Percentiles rank a stretch among this genome's conserved stretches.
phyloP scores from a whole-genome alignment of 176 grass and related monocot species.

The Dactylis glomerata region DNA sequence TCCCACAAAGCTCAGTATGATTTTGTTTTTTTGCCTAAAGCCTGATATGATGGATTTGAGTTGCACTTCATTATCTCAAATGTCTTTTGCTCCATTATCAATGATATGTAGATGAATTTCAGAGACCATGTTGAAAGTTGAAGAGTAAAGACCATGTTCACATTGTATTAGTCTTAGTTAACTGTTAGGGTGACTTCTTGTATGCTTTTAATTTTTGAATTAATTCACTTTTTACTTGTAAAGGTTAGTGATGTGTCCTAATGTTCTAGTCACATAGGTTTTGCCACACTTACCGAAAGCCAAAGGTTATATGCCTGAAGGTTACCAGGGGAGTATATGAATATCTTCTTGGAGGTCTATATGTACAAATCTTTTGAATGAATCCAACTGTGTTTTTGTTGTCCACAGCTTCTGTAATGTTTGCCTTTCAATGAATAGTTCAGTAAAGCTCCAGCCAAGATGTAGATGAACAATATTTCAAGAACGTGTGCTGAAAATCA shows the following conservation, averaged over 20 bases:
- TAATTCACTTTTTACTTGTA: background rate
- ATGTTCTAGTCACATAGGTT: background rate
- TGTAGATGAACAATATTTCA: background rate
- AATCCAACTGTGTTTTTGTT: background rate
- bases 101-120: constrained; percentile 2
- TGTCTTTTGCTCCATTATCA: background rate
- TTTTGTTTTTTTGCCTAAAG: background rate
- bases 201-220: background rate
- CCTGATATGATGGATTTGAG: background rate
- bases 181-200: background rate
- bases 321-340: too few relatives aligned
- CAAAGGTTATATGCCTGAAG: background rate
- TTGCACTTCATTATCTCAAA: background rate
- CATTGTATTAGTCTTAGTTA: background rate
- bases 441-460: background rate
- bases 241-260: background rate
- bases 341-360: background rate
- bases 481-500: background rate
- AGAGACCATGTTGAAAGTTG: background rate
- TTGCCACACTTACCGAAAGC: background rate
- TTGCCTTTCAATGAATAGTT: background rate
- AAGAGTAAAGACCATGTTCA: background rate
- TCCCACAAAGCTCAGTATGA: background rate
- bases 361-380: background rate
- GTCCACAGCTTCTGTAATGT: background rate